A percentile compares a stretch with the other conserved stretches of the same genome.
These are phyloP conservation scores for Perkinsela sp. DNA, from an alignment of 208 protist genomes.

Conservation along the genomic window DNA sequence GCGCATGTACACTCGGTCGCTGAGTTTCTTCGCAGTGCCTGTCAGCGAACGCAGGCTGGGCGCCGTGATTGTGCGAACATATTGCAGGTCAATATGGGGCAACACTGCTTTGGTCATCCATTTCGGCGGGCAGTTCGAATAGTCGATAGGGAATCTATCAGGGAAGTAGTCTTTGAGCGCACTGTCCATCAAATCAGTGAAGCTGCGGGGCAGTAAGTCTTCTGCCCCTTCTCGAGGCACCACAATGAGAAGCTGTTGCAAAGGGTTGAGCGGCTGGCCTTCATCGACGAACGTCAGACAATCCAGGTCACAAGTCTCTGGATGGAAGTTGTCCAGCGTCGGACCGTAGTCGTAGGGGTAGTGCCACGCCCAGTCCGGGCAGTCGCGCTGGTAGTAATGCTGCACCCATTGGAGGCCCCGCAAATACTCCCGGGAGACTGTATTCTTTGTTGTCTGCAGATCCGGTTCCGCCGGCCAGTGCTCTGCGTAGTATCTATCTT, in stretches of 20 bases:
- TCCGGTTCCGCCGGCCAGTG: not conserved
- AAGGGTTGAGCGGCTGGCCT: slow-evolving; percentile 44
- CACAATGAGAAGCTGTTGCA: slow-evolving; percentile 89
- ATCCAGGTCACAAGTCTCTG: not conserved
- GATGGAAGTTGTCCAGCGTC: slow-evolving; percentile 9
- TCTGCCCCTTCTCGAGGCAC: slow-evolving; percentile 65
- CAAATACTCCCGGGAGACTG: slow-evolving; percentile 24
- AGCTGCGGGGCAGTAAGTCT: slow-evolving; percentile 12
- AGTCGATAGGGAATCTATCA: slow-evolving; percentile 26
- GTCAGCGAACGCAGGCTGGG: not conserved
- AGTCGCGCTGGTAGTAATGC: slow-evolving; percentile 68
- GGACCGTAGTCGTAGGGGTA: slow-evolving; percentile 82
- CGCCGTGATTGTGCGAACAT: not conserved
- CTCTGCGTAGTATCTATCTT: not conserved
- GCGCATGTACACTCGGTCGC: not conserved
- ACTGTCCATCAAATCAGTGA: not conserved
- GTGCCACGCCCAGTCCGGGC: slow-evolving; percentile 56
- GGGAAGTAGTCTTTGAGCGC: not conserved
- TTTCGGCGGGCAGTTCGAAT: not conserved
- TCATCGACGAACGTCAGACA: not conserved
- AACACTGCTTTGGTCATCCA: not conserved
- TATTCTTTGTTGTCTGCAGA: not conserved
- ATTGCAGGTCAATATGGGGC: not conserved
- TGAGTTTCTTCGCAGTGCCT: not conserved
- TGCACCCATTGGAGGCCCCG: slow-evolving; percentile 69